Conservation (phyloP, 345 rosid species). For the Acer negundo region DNA sequence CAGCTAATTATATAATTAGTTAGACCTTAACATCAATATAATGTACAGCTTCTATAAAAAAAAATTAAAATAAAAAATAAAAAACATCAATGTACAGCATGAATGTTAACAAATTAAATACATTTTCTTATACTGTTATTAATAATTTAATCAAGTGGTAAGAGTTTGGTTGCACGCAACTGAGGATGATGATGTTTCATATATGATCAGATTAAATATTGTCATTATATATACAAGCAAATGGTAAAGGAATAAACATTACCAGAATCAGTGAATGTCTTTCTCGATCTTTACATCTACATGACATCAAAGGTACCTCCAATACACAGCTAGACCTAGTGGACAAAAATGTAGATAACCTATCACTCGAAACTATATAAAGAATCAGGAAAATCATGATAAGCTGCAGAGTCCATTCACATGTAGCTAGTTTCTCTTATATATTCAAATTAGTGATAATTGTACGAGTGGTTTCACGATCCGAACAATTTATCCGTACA, state of each 20-base stretch:
- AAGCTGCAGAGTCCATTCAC: background rate
- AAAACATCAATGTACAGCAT: too few species aligned
- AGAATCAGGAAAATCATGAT: background rate
- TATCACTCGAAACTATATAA: background rate
- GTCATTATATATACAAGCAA: background rate
- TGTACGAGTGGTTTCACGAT: background rate
- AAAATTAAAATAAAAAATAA: too few species aligned
- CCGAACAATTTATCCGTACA: background rate
- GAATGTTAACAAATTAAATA: too few species aligned
- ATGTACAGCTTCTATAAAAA: too few species aligned
- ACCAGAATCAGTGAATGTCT: background rate
- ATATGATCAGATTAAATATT: background rate
- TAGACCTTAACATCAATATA: too few species aligned
- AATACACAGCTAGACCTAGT: background rate
- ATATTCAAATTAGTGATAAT: background rate
- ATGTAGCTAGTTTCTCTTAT: too few species aligned
- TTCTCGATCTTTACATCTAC: background rate
- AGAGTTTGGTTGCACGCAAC: background rate
- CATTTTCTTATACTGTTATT: too few species aligned
- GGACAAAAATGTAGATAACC: background rate
- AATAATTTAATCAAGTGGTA: background rate
- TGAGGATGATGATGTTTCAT: background rate
- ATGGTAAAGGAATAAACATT: background rate
- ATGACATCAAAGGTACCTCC: background rate
- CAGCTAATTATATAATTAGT: too few species aligned